Evolutionary conservation across 2,329 filamentous ascomycete species (phyloP).

Genomic region (Arthroderma sp.): DNA sequence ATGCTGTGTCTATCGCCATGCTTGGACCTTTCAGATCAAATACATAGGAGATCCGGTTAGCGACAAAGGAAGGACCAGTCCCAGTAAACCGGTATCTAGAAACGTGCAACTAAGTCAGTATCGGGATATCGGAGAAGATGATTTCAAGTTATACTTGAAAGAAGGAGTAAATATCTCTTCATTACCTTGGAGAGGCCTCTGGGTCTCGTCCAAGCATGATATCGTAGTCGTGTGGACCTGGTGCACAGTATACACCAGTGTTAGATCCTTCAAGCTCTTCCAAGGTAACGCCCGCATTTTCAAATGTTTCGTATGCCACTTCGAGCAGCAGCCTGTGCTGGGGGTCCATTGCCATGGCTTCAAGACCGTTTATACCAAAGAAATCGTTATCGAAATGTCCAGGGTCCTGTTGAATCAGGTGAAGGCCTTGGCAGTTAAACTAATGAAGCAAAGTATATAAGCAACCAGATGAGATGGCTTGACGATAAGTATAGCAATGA

Average conservation of each 20-base stretch:
- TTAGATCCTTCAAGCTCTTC: not conserved
- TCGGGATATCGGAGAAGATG: not conserved
- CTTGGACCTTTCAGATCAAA: conserved; percentile 10
- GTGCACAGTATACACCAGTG: not conserved
- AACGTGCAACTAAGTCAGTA: not conserved
- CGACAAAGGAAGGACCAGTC: not conserved
- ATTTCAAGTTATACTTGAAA: conserved; percentile 12
- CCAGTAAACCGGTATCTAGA: not conserved
- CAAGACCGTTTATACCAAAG: not conserved
- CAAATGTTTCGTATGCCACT: conserved; percentile 69
- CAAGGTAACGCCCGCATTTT: conserved; percentile 51
- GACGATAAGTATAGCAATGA: no score
- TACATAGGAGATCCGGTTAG: conserved; percentile 13
- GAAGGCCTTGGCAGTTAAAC: no score
- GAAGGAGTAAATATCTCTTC: conserved; percentile 10
- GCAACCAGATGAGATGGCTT: no score
- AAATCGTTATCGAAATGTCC: no score
- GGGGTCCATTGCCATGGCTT: conserved; percentile 49
- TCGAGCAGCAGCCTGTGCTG: conserved; percentile 66
- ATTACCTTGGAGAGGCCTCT: not conserved
- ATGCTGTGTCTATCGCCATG: conserved; percentile 10
- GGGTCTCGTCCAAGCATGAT: not conserved
- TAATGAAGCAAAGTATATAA: no score
- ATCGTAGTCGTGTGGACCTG: not conserved
- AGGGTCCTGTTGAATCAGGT: no score